Conservation (phyloP, 108 stramenopile species). For the Schizochytrium sp. region DNA sequence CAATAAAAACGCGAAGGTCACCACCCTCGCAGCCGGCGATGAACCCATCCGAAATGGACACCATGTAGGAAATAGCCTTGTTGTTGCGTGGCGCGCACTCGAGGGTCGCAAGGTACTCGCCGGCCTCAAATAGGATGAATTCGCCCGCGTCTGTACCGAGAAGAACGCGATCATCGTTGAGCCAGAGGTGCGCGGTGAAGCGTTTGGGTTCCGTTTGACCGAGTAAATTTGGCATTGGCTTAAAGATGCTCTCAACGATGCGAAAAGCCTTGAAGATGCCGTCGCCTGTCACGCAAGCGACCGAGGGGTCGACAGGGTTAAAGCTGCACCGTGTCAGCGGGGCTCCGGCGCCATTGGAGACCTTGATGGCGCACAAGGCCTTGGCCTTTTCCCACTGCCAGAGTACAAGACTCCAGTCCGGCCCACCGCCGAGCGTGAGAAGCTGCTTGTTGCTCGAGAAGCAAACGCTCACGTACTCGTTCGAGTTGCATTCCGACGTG, state of each 20-base stretch:
- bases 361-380: constrained; percentile 23
- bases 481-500: constrained; percentile 31
- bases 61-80: constrained; percentile 30
- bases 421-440: constrained; percentile 44
- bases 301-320: constrained; percentile 40
- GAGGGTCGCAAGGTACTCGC: constrained; percentile 42
- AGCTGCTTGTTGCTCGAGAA: constrained; percentile 45
- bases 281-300: constrained; percentile 48
- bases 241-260: constrained; percentile 16
- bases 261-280: constrained; percentile 42
- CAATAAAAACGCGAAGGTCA: constrained; percentile 31
- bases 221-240: not conserved
- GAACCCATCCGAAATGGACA: constrained; percentile 46
- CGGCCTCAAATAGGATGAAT: constrained; percentile 38
- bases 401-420: constrained; percentile 45
- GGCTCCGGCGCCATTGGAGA: constrained; percentile 7
- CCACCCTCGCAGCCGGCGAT: constrained; percentile 43
- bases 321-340: constrained; percentile 37
- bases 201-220: constrained; percentile 28
- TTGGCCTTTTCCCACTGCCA: constrained; percentile 49
- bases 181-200: constrained; percentile 48
- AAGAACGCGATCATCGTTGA: constrained; percentile 45
- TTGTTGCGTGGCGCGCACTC: constrained; percentile 25
- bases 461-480: constrained; percentile 13
- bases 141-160: constrained; percentile 45